Base-by-base conservation (phyloP, 2,329 filamentous ascomycete genomes). In the Orbilia quercus region DNA sequence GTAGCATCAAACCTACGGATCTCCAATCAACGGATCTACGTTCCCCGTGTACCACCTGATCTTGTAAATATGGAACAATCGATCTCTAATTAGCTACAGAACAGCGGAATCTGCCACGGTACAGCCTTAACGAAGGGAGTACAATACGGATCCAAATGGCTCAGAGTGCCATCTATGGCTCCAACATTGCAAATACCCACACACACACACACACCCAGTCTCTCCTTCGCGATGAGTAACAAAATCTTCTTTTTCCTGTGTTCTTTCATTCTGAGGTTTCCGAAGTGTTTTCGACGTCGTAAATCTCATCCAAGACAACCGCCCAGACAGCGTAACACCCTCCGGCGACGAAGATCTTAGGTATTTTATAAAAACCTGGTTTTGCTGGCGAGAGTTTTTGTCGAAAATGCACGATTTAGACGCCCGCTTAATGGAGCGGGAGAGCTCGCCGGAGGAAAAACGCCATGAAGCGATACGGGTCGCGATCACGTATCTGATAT, bases 361-460 rank as follows among this genome's bases (percentile, higher is more conserved):
- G n/a, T n/a, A 31, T 31, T 31, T 9, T 31, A 31, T 9, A 31
- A n/a, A n/a, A n/a, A n/a, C n/a, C n/a, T n/a, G n/a, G n/a, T n/a
- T n/a, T n/a, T n/a, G n/a, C n/a, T n/a, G n/a, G n/a, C n/a, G n/a
- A n/a, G n/a, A n/a, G n/a, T n/a, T n/a, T 45, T n/a, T 7, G 18
- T 7, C n/a, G 7, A 38, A 25, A 42, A n/a, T 20, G 1, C 47
- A 55, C 48, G 44, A 53, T n/a, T 45, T 40, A 20, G 58, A 47
- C 2, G 18, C 65, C 20, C 60, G 60, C 31, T 28, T 54, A n/a
- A n/a, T n/a, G n/a, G 60, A 73, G 23, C 69, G 47, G 16, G 53
- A 67, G 7, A 54, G 44, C 34, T 60, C 69, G 16, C 47, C 23
- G n/a, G 60, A 73, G 34, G 69, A 73, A 38, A 65, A 60, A 25